These are phyloP conservation scores for Fermentozyma sake DNA, from an alignment of 1,139 yeast species.

Conservation along the genomic window DNA sequence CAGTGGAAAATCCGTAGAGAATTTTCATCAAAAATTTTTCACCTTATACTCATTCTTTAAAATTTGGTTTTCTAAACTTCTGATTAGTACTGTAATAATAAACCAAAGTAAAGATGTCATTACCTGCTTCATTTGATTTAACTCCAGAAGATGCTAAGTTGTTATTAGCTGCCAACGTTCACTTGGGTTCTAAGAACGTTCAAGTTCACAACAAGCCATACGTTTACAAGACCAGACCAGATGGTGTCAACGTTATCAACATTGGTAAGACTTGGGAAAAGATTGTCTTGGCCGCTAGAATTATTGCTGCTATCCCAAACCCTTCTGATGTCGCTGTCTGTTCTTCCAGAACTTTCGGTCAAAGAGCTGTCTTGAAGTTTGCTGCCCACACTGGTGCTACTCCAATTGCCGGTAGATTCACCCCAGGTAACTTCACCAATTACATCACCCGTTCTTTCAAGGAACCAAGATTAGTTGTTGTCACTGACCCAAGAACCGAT, in stretches of 20 bases:
- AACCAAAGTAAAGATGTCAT: slow-evolving; percentile 51
- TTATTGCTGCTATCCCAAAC: slow-evolving; percentile 99
- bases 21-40: no score
- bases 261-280: slow-evolving; percentile 99
- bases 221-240: slow-evolving; percentile 99
- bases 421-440: slow-evolving; percentile 99
- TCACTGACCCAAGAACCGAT: slow-evolving; percentile 99
- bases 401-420: slow-evolving; percentile 99
- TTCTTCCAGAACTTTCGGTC: slow-evolving; percentile 99
- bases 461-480: slow-evolving; percentile 99
- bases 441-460: slow-evolving; percentile 99
- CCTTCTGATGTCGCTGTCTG: slow-evolving; percentile 98
- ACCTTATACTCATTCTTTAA: no score
- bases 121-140: slow-evolving; percentile 86
- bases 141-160: slow-evolving; percentile 99
- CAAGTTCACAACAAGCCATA: slow-evolving; percentile 99
- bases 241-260: slow-evolving; percentile 98
- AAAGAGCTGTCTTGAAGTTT: slow-evolving; percentile 99
- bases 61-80: no score
- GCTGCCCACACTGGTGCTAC: slow-evolving; percentile 99
- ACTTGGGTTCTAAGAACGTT: slow-evolving; percentile 99
- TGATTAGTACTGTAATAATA: no score
- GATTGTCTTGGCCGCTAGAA: slow-evolving; percentile 99
- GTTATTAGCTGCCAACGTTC: slow-evolving; percentile 99
- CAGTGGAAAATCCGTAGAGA: no score